Evolutionary conservation across 164 flowering plant genomes (phyloP), one percentile per base, ranked within the genome.

Genomic region (Berberis thunbergii): DNA sequence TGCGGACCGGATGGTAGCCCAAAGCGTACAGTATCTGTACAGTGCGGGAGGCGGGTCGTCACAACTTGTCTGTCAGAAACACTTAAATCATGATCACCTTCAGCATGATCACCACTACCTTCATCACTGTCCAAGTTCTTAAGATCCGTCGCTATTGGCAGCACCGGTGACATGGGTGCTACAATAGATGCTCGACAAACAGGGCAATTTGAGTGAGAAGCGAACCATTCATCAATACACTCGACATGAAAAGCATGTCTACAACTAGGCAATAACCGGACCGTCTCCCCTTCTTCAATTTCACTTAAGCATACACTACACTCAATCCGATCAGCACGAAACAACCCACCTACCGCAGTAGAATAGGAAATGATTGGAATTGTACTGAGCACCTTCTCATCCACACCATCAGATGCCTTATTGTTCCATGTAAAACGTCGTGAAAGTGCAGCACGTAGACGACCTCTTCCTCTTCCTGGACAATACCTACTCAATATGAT

Each of bases 301-400:
- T 80, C 83, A 4, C 80, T 83, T 7, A 84, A 59, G 63, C 89
- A 84, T 13, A 84, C 76, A 1, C 62, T 76, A 56, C 89, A 84
- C 49, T 84, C 89, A 7, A 13, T 62, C 10, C 73, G 80, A 59
- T 75, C 81, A 6, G 41, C 66, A 2, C 64, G 67, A 60, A 77
- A 71, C 42, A 52, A 26, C 4, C 55, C 61, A 2, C 26, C 60
- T 41, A 67, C 54, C 41, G 43, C 44, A 2, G 45, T 10, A 1
- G 69, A 69, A 69, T 70, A 81, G 4, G 73, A 12, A 12, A 76
- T 13, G 8, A 81, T 64, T 3, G 88, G 88, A 49, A 81, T 81
- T n/a, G 74, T 12, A 5, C 68, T 49, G 3, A 81, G 78, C 41
- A 75, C 54, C 12, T 75, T 69, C n/a, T 73, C 46, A 12, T 78